Evolutionary conservation across 129 eudicot genomes (phyloP).

Genomic region (Helichrysum umbraculigerum): DNA sequence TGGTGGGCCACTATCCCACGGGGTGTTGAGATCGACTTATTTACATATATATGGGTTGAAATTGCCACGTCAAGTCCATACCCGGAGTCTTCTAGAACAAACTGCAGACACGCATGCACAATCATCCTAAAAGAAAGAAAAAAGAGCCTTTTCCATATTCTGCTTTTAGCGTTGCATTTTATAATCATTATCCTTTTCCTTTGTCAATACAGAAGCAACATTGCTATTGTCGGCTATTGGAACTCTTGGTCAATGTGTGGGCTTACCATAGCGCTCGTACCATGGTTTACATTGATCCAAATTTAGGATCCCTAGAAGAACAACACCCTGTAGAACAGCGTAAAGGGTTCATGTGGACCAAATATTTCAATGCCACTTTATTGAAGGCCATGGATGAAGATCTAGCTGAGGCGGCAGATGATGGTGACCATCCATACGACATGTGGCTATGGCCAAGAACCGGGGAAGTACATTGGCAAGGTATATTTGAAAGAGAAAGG

Average conservation of each 20-base stretch:
- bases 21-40: neutral
- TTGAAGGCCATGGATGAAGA: conserved; percentile 95
- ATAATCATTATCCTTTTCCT: neutral
- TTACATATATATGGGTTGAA: neutral
- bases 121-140: neutral
- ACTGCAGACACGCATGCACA: neutral
- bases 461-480: conserved; percentile 97
- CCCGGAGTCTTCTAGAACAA: neutral
- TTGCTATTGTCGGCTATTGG: conserved; percentile 87
- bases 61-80: neutral
- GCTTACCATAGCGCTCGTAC: conserved; percentile 88
- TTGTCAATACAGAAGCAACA: conserved; percentile 54
- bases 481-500: conserved; percentile 86
- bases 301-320: conserved; percentile 70
- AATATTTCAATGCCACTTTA: conserved; percentile 69
- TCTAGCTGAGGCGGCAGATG: conserved; percentile 97
- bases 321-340: conserved; percentile 79
- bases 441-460: conserved; percentile 95
- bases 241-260: conserved; percentile 90
- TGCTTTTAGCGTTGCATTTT: neutral
- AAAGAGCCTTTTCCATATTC: neutral
- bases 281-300: conserved; percentile 82
- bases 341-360: conserved; percentile 76
- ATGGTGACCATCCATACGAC: conserved; percentile 64
- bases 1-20: neutral